A percentile compares a stretch with the other conserved stretches of the same genome.
Evolutionary conservation across 371 early-diverging fungal genomes (phyloP).

Genomic region (Saksenaea vasiformis): DNA sequence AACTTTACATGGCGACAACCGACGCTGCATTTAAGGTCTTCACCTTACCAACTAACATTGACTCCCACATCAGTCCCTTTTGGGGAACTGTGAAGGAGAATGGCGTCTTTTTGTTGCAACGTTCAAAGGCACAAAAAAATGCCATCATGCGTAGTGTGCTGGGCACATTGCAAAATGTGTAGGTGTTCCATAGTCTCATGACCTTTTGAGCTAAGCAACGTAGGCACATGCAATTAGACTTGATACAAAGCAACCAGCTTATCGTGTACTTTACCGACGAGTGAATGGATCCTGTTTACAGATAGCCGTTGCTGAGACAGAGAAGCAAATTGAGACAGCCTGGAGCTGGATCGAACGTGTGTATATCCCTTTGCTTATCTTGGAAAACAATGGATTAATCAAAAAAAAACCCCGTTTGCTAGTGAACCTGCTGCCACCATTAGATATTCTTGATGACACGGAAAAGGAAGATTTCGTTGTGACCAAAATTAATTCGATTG

Average conservation of each 20-base stretch:
- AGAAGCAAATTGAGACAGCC: slow-evolving; percentile 79
- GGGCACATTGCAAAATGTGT: slow-evolving; percentile 85
- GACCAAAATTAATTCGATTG: slow-evolving; percentile 88
- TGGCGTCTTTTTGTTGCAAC: slow-evolving; percentile 70
- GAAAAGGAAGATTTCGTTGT: slow-evolving; percentile 86
- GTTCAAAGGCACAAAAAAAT: slow-evolving; percentile 61
- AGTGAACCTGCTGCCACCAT: slow-evolving; percentile 72
- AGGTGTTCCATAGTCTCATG: slow-evolving; percentile 20
- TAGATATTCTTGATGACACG: slow-evolving; percentile 74
- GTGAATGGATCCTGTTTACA: slow-evolving; percentile 52
- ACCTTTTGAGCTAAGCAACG: not conserved
- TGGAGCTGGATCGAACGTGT: slow-evolving; percentile 88
- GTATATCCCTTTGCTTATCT: slow-evolving; percentile 6
- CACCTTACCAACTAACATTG: slow-evolving; percentile 41
- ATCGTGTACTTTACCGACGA: slow-evolving; percentile 80
- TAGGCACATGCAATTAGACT: slow-evolving; percentile 46
- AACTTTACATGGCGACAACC: slow-evolving; percentile 8
- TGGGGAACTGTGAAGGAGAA: slow-evolving; percentile 67
- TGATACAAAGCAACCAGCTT: slow-evolving; percentile 94
- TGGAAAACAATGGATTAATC: not conserved
- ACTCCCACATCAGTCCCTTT: slow-evolving; percentile 41
- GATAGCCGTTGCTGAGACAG: slow-evolving; percentile 78
- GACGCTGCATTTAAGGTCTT: slow-evolving; percentile 36
- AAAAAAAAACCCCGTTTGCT: not conserved
- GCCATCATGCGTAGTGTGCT: slow-evolving; percentile 69